A percentile compares a stretch with the other conserved stretches of the same genome.
phyloP scores from a whole-genome alignment of 495 filamentous ascomycete genomes.

The Penicillium simplicissimum region DNA sequence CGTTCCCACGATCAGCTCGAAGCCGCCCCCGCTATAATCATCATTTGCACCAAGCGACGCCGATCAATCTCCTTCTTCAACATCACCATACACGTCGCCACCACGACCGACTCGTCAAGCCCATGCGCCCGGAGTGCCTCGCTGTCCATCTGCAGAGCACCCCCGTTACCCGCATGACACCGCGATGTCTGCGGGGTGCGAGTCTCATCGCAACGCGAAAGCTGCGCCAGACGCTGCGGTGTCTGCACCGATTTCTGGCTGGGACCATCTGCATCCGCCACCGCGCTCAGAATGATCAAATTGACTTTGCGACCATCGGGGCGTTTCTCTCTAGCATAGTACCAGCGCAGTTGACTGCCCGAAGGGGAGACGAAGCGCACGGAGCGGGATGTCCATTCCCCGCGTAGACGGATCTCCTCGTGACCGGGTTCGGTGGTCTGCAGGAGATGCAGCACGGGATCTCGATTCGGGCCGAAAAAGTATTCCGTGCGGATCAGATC shows the following conservation, averaged over 20 bases:
- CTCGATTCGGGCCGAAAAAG: constrained; percentile 48
- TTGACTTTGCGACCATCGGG: constrained; percentile 31
- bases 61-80: constrained; percentile 61
- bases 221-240: constrained; percentile 37
- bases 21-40: constrained; percentile 37
- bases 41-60: constrained; percentile 46
- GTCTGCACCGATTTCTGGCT: neutral
- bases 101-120: constrained; percentile 46
- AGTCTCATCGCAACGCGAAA: constrained; percentile 44
- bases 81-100: constrained; percentile 55
- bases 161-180: constrained; percentile 54
- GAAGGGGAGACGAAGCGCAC: constrained; percentile 36
- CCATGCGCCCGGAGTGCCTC: constrained; percentile 19
- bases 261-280: constrained; percentile 8
- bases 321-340: constrained; percentile 42
- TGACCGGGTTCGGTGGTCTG: constrained; percentile 12
- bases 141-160: constrained; percentile 46
- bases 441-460: constrained; percentile 30
- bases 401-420: constrained; percentile 12
- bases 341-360: constrained; percentile 49
- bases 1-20: constrained; percentile 1
- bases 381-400: constrained; percentile 40
- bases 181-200: constrained; percentile 43
- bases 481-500: constrained; percentile 47
- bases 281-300: constrained; percentile 36